A percentile compares a stretch with the other conserved stretches of the same genome.
Evolutionary conservation across 2,329 filamentous ascomycete species (phyloP).

Genomic region (Aspergillus sp.): DNA sequence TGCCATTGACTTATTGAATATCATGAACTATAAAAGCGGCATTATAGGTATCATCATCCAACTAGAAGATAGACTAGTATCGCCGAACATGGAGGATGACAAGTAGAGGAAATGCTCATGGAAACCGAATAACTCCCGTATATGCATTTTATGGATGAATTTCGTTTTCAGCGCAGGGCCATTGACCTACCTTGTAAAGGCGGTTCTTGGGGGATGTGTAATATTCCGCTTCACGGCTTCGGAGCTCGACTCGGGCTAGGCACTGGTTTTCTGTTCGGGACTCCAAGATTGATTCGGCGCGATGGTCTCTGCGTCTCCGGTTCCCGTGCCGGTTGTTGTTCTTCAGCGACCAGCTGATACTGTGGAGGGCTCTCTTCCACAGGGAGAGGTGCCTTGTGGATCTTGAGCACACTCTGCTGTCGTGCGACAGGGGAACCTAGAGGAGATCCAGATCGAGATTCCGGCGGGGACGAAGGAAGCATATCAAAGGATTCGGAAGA

Average conservation of each 20-base stretch:
- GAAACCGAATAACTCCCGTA: neutral
- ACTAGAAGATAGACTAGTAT: constrained; percentile 1
- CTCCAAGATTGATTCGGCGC: constrained; percentile 35
- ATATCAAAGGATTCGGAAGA: constrained; percentile 42
- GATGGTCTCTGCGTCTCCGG: constrained; percentile 23
- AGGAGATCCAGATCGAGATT: constrained; percentile 35
- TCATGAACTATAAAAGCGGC: neutral
- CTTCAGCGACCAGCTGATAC: constrained; percentile 29
- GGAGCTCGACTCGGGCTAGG: constrained; percentile 24
- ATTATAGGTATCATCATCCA: neutral
- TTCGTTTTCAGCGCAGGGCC: neutral
- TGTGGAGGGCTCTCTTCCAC: constrained; percentile 32
- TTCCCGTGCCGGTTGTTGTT: constrained; percentile 11
- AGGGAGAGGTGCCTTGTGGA: constrained; percentile 22
- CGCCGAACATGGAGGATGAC: neutral
- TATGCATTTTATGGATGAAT: constrained; percentile 1
- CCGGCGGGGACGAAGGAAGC: constrained; percentile 37
- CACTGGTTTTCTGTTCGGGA: constrained; percentile 40
- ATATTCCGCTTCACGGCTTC: neutral
- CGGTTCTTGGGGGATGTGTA: neutral
- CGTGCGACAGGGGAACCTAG: constrained; percentile 31
- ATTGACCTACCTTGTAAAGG: neutral
- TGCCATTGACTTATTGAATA: neutral
- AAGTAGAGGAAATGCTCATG: neutral
- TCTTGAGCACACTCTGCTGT: constrained; percentile 34